Evolutionary conservation across 2,329 filamentous ascomycete genomes (phyloP).

Genomic region (Fusarium sp.): DNA sequence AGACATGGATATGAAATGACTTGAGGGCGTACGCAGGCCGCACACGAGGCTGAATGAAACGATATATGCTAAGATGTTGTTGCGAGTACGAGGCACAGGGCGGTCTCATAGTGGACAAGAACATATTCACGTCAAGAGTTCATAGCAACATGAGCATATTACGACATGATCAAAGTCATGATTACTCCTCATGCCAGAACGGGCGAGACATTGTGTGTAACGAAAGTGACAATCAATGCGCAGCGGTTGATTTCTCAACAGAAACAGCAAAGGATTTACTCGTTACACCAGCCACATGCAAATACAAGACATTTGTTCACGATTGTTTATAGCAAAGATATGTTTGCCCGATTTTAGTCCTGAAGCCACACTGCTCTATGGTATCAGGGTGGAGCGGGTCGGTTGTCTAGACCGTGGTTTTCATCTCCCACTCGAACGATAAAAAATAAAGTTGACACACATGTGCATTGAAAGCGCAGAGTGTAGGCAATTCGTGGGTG

Average conservation of each 20-base stretch:
- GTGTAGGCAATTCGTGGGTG: constrained; percentile 73
- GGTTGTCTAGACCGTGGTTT: constrained; percentile 75
- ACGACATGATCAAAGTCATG: constrained; percentile 8
- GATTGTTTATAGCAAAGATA: background rate
- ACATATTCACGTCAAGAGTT: background rate
- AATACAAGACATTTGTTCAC: constrained; percentile 19
- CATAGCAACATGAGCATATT: constrained; percentile 10
- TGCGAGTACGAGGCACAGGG: constrained; percentile 1
- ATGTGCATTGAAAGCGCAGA: constrained; percentile 69
- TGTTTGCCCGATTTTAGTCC: constrained; percentile 74
- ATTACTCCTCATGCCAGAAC: constrained; percentile 1
- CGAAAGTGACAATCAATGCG: background rate
- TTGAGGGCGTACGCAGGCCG: constrained; percentile 8
- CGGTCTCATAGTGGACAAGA: constrained; percentile 7
- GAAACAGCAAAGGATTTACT: constrained; percentile 3
- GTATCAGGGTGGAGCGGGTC: constrained; percentile 75
- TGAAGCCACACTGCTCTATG: constrained; percentile 69
- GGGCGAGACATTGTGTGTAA: constrained; percentile 25
- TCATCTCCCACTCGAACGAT: constrained; percentile 73
- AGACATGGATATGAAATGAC: constrained; percentile 5
- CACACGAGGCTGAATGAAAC: constrained; percentile 22
- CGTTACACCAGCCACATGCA: constrained; percentile 16
- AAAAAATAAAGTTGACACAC: constrained; percentile 69
- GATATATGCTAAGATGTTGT: background rate
- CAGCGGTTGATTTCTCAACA: background rate